These are phyloP conservation scores for Mallotus japonicus DNA, from an alignment of 441 rosid genomes.

Conservation along the genomic window DNA sequence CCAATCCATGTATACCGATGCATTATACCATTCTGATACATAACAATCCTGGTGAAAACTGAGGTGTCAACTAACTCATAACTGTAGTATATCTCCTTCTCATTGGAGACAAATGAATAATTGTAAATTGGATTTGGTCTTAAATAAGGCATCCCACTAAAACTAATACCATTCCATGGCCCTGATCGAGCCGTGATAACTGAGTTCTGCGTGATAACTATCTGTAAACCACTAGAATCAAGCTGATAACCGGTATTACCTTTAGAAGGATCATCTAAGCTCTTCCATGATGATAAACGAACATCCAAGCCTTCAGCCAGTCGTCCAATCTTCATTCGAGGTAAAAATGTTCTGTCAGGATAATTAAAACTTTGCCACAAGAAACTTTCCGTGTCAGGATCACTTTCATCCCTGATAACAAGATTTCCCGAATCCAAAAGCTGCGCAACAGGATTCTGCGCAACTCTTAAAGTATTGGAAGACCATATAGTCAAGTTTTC, in stretches of 20 bases:
- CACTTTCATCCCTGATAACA: too few species aligned
- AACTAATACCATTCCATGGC: slow-evolving; percentile 30
- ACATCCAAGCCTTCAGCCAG: slow-evolving; percentile 16
- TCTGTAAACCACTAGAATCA: slow-evolving; percentile 22
- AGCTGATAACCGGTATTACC: slow-evolving; percentile 19
- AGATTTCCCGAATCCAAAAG: too few species aligned
- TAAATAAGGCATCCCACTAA: slow-evolving; percentile 20
- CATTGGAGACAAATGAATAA: slow-evolving; percentile 1
- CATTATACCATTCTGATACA: slow-evolving; percentile 15
- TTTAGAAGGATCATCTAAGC: slow-evolving; percentile 28
- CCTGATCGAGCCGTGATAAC: neutral
- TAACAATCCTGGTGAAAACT: slow-evolving; percentile 16
- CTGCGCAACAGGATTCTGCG: neutral
- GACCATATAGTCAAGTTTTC: neutral
- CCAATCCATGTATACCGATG: slow-evolving; percentile 5
- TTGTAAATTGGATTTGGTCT: slow-evolving; percentile 16
- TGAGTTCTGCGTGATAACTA: slow-evolving; percentile 7
- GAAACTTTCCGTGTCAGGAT: too few species aligned
- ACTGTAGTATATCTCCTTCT: slow-evolving; percentile 16
- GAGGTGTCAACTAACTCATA: slow-evolving; percentile 12
- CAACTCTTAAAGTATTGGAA: slow-evolving; percentile 9
- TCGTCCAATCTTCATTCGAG: slow-evolving; percentile 40
- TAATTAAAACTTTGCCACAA: neutral
- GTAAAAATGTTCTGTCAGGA: slow-evolving; percentile 29
- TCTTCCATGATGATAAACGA: slow-evolving; percentile 34